Percentiles rank a stretch among this genome's conserved stretches.
Evolutionary conservation across 495 filamentous ascomycete species (phyloP).

Genomic region (Aspergillus biplanus): DNA sequence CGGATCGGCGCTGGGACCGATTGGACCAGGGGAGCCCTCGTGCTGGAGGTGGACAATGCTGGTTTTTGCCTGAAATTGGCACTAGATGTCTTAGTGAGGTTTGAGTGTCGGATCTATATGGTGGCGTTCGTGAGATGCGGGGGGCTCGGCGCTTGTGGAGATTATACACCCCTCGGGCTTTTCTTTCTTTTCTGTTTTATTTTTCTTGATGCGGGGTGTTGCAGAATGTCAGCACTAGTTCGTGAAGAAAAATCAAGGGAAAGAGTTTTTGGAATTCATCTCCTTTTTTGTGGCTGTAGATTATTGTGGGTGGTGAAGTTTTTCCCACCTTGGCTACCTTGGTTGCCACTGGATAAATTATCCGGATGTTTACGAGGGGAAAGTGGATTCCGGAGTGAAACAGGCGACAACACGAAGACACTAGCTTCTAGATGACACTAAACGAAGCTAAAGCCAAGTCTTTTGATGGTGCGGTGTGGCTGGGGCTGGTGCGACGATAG

Average conservation of each 20-base stretch:
- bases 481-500: background rate
- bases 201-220: too few relatives aligned
- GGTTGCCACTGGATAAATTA: too few relatives aligned
- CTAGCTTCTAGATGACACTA: background rate
- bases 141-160: background rate
- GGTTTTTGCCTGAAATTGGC: background rate
- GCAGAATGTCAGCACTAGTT: too few relatives aligned
- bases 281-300: too few relatives aligned
- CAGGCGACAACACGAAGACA: background rate
- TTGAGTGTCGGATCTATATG: constrained; percentile 12
- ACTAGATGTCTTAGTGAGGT: background rate
- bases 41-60: background rate
- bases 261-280: too few relatives aligned
- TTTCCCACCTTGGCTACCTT: too few relatives aligned
- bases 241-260: too few relatives aligned
- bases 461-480: background rate
- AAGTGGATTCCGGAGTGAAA: background rate
- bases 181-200: background rate
- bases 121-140: constrained; percentile 5
- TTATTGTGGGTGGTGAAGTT: too few relatives aligned
- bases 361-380: background rate
- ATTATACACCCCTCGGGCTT: background rate
- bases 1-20: constrained; percentile 2
- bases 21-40: background rate
- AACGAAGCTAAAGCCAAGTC: background rate